Evolutionary conservation across 2,329 filamentous ascomycete genomes (phyloP).

Genomic region (Alternaria consortialis): DNA sequence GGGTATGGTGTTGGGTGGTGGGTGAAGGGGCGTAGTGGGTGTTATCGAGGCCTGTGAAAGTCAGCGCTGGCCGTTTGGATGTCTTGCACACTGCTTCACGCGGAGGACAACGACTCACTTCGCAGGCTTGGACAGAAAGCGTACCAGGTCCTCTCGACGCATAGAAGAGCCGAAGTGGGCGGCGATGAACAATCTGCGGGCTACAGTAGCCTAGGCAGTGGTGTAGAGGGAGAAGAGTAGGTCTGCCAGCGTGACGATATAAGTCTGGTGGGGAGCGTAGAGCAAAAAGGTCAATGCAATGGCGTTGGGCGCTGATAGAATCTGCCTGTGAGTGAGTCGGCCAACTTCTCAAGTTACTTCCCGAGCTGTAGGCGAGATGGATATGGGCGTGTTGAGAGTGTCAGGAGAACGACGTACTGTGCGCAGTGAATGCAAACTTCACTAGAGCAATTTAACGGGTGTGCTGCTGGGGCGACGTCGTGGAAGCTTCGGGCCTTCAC

Average conservation of each 20-base stretch:
- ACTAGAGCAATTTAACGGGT: slow-evolving; percentile 2
- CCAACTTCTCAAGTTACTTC: background rate
- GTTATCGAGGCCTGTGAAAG: slow-evolving; percentile 70
- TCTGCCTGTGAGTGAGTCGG: slow-evolving; percentile 7
- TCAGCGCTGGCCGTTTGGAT: slow-evolving; percentile 19
- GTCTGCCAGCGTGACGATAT: slow-evolving; percentile 49
- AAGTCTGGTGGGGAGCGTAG: slow-evolving; percentile 13
- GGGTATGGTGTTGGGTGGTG: slow-evolving; percentile 35
- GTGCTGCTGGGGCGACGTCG: slow-evolving; percentile 14
- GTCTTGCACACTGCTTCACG: slow-evolving; percentile 6
- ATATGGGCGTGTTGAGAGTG: background rate
- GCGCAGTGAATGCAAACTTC: slow-evolving; percentile 6
- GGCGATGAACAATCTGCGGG: slow-evolving; percentile 44
- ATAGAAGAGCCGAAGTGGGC: slow-evolving; percentile 66
- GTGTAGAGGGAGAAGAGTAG: slow-evolving; percentile 18
- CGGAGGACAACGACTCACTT: slow-evolving; percentile 69
- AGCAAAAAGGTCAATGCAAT: slow-evolving; percentile 26
- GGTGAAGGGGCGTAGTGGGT: slow-evolving; percentile 57
- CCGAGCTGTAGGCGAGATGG: background rate
- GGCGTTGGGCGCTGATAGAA: slow-evolving; percentile 27
- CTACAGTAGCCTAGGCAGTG: slow-evolving; percentile 50
- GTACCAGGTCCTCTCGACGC: slow-evolving; percentile 88
- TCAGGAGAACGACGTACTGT: slow-evolving; percentile 15
- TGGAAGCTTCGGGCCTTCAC: slow-evolving; percentile 24
- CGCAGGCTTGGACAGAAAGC: slow-evolving; percentile 92